Evolutionary conservation across 257 asterid genomes (phyloP).

Genomic region (Sherardia arvensis): DNA sequence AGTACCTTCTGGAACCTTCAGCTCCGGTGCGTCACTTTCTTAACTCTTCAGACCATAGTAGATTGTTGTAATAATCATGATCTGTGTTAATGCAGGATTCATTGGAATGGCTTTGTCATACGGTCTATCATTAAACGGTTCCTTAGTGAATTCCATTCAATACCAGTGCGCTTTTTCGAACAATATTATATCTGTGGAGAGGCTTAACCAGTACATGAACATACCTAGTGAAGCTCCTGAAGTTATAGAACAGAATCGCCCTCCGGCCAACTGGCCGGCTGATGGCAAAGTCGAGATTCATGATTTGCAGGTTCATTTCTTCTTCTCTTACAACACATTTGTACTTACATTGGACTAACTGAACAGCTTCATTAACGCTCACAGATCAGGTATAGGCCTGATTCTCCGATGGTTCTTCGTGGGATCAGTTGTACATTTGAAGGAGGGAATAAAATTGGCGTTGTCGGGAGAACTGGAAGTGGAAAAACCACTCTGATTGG

Average conservation of each 20-base stretch:
- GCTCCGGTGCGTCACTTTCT: conserved; percentile 41
- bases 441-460: conserved; percentile 81
- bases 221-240: conserved; percentile 82
- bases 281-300: conserved; percentile 84
- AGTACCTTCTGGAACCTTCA: conserved; percentile 80
- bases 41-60: not conserved
- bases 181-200: conserved; percentile 80
- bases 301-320: conserved; percentile 55
- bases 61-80: not conserved
- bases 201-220: conserved; percentile 92
- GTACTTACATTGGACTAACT: conserved; percentile 12
- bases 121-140: conserved; percentile 79
- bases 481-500: conserved; percentile 93
- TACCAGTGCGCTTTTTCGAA: conserved; percentile 83
- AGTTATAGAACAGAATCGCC: conserved; percentile 56
- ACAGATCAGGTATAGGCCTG: conserved; percentile 75
- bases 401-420: conserved; percentile 71
- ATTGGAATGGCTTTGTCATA: conserved; percentile 98
- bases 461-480: conserved; percentile 97
- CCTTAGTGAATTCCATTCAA: conserved; percentile 71
- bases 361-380: conserved; percentile 12
- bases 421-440: conserved; percentile 79
- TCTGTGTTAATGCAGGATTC: conserved; percentile 41
- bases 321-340: not conserved
- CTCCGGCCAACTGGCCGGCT: conserved; percentile 69